Evolutionary conservation across 2,329 filamentous ascomycete species (phyloP), one percentile per base, ranked within the genome.

Genomic region (Madurella fahalii): DNA sequence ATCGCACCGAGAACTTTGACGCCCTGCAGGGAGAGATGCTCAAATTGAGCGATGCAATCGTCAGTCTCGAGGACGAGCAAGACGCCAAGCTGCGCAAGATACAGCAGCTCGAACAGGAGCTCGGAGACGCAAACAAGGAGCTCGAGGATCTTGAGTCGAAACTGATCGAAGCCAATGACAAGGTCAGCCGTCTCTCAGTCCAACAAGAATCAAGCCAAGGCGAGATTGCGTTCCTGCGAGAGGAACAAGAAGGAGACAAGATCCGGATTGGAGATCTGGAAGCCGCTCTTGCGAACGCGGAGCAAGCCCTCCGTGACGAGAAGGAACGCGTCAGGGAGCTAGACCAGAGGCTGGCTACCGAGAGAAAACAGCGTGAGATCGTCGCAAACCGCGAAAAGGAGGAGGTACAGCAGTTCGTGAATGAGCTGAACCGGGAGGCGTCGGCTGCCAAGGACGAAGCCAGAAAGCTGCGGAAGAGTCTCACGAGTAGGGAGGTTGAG

Each of bases 241-340:
- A 99, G 68, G 94, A 99, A 74, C 94, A 99, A 71, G 94, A 99
- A 71, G 84, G 83, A 16, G 94, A 99, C 76, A 99, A 99, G 79
- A 95, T 99, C 68, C 92, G 91, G 72, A 97, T 99, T 65, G 90
- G 93, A 39, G 91, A 97, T 66, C 78, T 97, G 8, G 92, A 97
- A 67, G 89, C 90, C 9, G 84, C 86, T 13, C 74, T 96, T 39
- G 88, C 89, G 64, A 87, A 84, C 53, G 81, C 85, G n/a, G 88
- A 95, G 68, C 84, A 90, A 65, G 83, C 77, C 47, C 75, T 96
- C n/a, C 83, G 87, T 53, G 91, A 94, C 49, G 91, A 96, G 70
- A 88, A 87, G 70, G 92, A 96, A 57, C 85, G 83, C 45, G 77
- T 80, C 16, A 79, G 77, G 65, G 88, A 91, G 63, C 76, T 92